Conservation (phyloP, 805 yeast species). For the Candida pseudoglaebosa region DNA sequence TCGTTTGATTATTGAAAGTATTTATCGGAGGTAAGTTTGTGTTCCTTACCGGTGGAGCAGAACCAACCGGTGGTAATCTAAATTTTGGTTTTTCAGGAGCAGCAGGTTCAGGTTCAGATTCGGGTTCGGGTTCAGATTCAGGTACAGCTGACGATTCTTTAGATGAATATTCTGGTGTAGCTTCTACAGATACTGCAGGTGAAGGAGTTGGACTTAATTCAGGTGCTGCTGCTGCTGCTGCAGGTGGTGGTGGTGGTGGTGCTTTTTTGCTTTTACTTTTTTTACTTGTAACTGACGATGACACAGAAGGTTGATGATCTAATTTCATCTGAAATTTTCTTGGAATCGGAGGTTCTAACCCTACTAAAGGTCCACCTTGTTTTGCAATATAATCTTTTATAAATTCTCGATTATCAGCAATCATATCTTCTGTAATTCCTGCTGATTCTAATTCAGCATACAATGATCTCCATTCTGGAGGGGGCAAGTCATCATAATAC, state of each 20-base stretch:
- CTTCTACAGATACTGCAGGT: conserved; percentile 6
- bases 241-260: conserved; percentile 39
- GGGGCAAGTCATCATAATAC: conserved; percentile 76
- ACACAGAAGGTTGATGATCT: conserved; percentile 16
- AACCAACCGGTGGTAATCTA: conserved; percentile 35
- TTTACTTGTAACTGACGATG: conserved; percentile 12
- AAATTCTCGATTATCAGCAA: conserved; percentile 79
- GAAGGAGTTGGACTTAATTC: conserved; percentile 10
- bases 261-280: conserved; percentile 30
- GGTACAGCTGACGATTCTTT: conserved; percentile 8
- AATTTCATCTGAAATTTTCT: conserved; percentile 36
- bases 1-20: background rate
- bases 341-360: conserved; percentile 82
- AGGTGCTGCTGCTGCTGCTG: conserved; percentile 12
- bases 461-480: conserved; percentile 78
- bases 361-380: conserved; percentile 77
- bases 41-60: conserved; percentile 26
- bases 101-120: conserved; percentile 2
- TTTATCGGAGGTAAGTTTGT: conserved; percentile 13
- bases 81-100: conserved; percentile 17
- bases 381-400: conserved; percentile 72
- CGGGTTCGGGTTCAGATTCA: background rate
- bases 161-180: background rate
- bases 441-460: conserved; percentile 69
- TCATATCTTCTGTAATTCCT: conserved; percentile 85